A percentile compares a stretch with the other conserved stretches of the same genome.
These are phyloP conservation scores for Globisporangium takayamanum DNA, from an alignment of 352 stramenopile genomes.

Conservation along the genomic window DNA sequence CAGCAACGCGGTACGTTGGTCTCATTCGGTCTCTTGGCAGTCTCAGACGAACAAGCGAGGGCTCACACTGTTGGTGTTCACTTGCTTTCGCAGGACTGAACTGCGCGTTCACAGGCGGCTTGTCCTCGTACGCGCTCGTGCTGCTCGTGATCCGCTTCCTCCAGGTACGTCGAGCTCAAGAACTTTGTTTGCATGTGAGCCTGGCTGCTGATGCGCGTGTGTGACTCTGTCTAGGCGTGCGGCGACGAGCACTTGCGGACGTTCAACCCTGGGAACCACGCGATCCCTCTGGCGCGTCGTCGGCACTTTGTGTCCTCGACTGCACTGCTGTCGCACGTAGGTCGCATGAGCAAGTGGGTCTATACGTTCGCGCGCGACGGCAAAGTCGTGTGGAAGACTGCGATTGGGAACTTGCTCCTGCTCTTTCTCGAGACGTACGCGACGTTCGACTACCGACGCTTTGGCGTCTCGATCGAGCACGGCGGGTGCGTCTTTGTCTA, in stretches of 20 bases:
- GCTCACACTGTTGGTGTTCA: constrained; percentile 1
- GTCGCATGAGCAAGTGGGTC: constrained; percentile 29
- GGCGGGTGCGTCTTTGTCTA: constrained; percentile 38
- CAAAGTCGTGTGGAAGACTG: constrained; percentile 55
- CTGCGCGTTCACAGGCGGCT: constrained; percentile 91
- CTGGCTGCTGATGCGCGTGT: not conserved
- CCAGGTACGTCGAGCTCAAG: constrained; percentile 35
- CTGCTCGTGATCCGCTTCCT: constrained; percentile 94
- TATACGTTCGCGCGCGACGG: constrained; percentile 68
- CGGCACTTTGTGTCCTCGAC: not conserved
- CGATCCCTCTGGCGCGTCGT: not conserved
- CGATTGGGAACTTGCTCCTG: constrained; percentile 65
- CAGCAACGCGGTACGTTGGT: constrained; percentile 39
- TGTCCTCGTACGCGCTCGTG: constrained; percentile 95
- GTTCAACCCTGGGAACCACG: constrained; percentile 19
- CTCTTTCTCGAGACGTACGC: constrained; percentile 83
- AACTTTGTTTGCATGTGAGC: not conserved
- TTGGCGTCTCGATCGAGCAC: constrained; percentile 69
- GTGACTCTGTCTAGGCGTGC: constrained; percentile 39
- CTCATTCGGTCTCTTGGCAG: not conserved
- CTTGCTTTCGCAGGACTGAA: constrained; percentile 77
- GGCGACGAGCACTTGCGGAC: constrained; percentile 56
- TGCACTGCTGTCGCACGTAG: constrained; percentile 2
- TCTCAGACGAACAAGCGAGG: not conserved
- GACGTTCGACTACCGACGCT: constrained; percentile 78